A percentile compares a stretch with the other conserved stretches of the same genome.
Evolutionary conservation across 768 basidiomycete genomes (phyloP).

Genomic region (Suillus hirtellus): DNA sequence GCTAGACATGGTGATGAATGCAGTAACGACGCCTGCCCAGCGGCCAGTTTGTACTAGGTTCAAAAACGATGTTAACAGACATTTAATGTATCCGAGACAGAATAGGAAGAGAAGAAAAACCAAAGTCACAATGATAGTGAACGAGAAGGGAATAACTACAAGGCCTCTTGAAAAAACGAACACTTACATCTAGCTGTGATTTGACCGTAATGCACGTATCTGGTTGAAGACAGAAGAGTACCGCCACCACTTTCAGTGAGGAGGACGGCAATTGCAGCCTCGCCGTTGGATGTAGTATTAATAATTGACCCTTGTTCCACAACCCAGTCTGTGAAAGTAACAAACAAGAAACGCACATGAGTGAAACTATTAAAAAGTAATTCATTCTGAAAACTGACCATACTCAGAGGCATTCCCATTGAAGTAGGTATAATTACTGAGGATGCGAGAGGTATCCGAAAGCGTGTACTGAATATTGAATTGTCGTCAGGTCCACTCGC

Average conservation of each 20-base stretch:
- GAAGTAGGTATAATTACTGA: constrained; percentile 64
- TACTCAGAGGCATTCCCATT: constrained; percentile 75
- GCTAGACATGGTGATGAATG: constrained; percentile 83
- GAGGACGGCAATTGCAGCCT: constrained; percentile 63
- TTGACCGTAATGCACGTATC: constrained; percentile 80
- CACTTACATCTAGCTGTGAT: constrained; percentile 63
- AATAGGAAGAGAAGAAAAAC: neutral
- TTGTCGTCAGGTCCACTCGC: neutral
- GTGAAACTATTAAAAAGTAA: neutral
- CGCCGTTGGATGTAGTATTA: constrained; percentile 57
- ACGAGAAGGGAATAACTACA: neutral
- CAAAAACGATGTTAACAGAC: neutral
- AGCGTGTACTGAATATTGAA: constrained; percentile 64
- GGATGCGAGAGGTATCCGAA: constrained; percentile 62
- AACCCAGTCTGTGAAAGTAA: constrained; percentile 57
- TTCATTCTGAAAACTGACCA: constrained; percentile 37
- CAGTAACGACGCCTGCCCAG: constrained; percentile 81
- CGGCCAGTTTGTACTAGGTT: constrained; percentile 72
- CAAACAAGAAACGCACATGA: constrained; percentile 1
- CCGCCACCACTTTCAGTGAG: constrained; percentile 75
- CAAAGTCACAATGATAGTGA: neutral
- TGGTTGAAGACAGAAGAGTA: constrained; percentile 75
- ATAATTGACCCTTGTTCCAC: constrained; percentile 67
- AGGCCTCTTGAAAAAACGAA: neutral
- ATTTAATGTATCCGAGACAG: neutral